Base-by-base conservation (phyloP, 805 yeast genomes). In the Suhomyces tanzawaensis region DNA sequence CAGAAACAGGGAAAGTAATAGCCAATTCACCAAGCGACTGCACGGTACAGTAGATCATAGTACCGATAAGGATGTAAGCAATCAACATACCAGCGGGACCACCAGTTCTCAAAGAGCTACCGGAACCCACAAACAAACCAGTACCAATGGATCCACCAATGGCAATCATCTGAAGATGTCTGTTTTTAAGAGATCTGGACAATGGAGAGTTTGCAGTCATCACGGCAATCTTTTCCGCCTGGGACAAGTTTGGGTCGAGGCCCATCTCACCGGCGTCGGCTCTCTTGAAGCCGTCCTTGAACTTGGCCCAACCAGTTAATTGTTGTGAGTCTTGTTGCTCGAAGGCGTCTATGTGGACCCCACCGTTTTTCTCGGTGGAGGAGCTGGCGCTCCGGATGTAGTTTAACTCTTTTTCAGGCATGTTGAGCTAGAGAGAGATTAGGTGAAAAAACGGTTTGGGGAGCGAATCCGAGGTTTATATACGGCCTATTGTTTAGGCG, bases 61-160 rank as follows among this genome's bases (percentile, higher is more conserved):
- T 29, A 14, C 69, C 69, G 8, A 68, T 64, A 24, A 68, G 42
- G 9, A 57, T 49, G 62, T 66, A 68, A 7, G 69, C 69, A 35
- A 68, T 57, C 30, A 68, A 52, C 6, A 68, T 49, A 38, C 69
- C 71, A 4, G 82, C 85, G n/a, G 93, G 91, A 19, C 93, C 93
- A 56, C 87, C 85, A 22, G 71, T 66, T 14, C 71, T 48, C 36
- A 85, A 61, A 2, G 85, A 74, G 13, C 71, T 60, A 42, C 86
- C 85, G 2, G 88, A 75, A 53, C 88, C 87, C 22, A 87, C 83
- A 44, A 87, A 79, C 36, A 87, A 68, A 53, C 93, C 95, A 7
- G 91, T 82, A 50, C 95, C 95, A 48, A 86, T 85, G 42, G 84
- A 75, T 29, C 91, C 90, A 48, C 91, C 93, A 44, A 85, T 69